Conservation (phyloP, 345 rosid genomes). For the Trapa incisa region DNA sequence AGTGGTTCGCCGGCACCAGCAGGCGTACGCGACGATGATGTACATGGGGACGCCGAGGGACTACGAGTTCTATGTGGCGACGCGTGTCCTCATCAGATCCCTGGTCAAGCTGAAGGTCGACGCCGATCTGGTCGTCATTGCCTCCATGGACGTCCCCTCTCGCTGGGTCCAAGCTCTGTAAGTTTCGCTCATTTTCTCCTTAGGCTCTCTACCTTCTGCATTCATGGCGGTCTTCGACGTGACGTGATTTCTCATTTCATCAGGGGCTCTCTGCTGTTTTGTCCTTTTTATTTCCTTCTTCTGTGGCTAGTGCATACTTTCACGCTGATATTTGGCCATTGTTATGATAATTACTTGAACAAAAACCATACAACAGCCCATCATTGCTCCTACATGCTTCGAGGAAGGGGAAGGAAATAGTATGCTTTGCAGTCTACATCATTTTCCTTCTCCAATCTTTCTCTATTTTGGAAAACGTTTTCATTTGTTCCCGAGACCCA, state of each 20-base stretch:
- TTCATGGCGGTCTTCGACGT: neutral
- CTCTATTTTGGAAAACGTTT: neutral
- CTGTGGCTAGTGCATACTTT: no score
- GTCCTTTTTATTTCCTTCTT: no score
- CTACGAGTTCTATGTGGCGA: slow-evolving; percentile 92
- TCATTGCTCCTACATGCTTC: neutral
- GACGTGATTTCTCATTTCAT: neutral
- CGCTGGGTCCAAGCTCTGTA: slow-evolving; percentile 71
- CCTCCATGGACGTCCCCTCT: slow-evolving; percentile 81
- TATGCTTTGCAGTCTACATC: no score
- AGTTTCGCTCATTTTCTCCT: slow-evolving; percentile 13
- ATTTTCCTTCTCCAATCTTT: neutral
- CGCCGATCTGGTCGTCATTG: slow-evolving; percentile 93
- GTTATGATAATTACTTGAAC: no score
- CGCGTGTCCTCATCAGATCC: slow-evolving; percentile 85
- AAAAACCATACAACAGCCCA: neutral
- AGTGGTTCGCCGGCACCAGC: slow-evolving; percentile 26
- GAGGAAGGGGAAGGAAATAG: no score
- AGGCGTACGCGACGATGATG: slow-evolving; percentile 98
- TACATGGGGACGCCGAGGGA: slow-evolving; percentile 97
- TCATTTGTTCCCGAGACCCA: neutral
- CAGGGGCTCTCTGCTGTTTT: no score
- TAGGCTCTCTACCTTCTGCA: neutral
- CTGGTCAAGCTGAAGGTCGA: slow-evolving; percentile 46
- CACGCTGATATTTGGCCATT: no score